Evolutionary conservation across 768 basidiomycete genomes (phyloP), one percentile per base, ranked within the genome.

Genomic region (Brasilioporus rufonigricans): DNA sequence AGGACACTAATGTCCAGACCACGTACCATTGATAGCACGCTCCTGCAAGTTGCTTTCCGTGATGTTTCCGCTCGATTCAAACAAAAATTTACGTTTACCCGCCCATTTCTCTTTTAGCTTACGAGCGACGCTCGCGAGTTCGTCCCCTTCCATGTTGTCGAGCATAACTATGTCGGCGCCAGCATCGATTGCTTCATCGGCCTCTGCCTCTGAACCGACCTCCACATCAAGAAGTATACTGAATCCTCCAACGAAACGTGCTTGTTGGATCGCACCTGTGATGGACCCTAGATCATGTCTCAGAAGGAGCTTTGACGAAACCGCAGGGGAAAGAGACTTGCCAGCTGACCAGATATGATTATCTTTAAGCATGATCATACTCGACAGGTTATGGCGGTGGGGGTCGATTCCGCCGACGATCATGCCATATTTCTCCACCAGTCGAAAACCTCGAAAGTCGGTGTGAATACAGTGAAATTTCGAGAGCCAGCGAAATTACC

Each of bases 361-460:
- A 65, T 99, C 97, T 73, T 98, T 98, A 65, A 99, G 83, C 97
- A 99, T 99, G 66, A 99, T 95, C 97, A 99, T 98, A 68, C 90
- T 91, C 27, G 91, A 94, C n/a, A 98, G 79, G 71, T 98, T 95
- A 61, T 97, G 88, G 23, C 97, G 84, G 75, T 99, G 97, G 10
- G 91, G 76, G 68, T 99, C 96, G 63, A 98, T 89, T 7, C 97
- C 97, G 18, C 97, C 97, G 14, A 98, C 92, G 43, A 98, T 73
- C 97, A 99, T 98, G 4, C 87, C 97, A 68, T 99, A 98, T 72
- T 99, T 99, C 73, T 99, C 97, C 6, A 98, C 95, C 29, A 98
- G 77, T 44, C 97, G 80, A 76, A 99, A 99, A 3, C 96, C 89
- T 89, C 49, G 26, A 29, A 26, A 35, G 41, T 32, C 1, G n/a